Base-by-base conservation (phyloP, 1,139 yeast genomes). In the Sugiyamaella japonica region DNA sequence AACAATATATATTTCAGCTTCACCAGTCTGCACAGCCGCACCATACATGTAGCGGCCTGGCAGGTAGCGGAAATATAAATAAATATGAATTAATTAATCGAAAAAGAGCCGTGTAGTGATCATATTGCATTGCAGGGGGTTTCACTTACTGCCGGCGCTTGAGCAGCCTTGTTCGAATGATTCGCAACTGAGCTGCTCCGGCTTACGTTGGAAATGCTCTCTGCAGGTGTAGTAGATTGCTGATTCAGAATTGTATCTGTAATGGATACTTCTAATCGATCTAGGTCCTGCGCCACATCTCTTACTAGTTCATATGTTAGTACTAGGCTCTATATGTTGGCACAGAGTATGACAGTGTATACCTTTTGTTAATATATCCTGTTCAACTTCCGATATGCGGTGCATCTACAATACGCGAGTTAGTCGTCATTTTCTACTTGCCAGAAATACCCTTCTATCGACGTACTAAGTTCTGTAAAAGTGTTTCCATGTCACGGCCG, bases 351-450 rank as follows among this genome's bases (percentile, higher is more conserved):
- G 13, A 13, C 44, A 3, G 17, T 23, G 9, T n/a, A 34, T 50
- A 60, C 63, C 46, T 39, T 56, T 54, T 34, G 56, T n/a, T 16
- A 40, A 15, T 32, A 56, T 16, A 55, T 65, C 51, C 56, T 59
- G 9, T 42, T 60, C 46, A 48, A 59, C 58, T 25, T 34, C 15
- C 10, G 57, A 57, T 15, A 60, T 51, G 16, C 49, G 53, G 16
- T 47, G 17, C 13, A 56, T 48, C 60, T 48, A 12, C 10, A 15
- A 29, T 6, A 10, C 6, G 10, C 12, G 34, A 29, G 34, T 29
- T 29, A 29, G 34, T 29, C 9, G 31, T 28, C 2, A 9, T 29
- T 12, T 3, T 9, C 9, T 12, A 5, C 34, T 29, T 5, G 34
- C 34, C 25, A 20, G 25, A 20, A 20, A 20, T 3, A 6, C 3